A percentile compares a stretch with the other conserved stretches of the same genome.
These are phyloP conservation scores for Chaetomium strumarium DNA, from an alignment of 2,329 filamentous ascomycete genomes.

Conservation along the genomic window DNA sequence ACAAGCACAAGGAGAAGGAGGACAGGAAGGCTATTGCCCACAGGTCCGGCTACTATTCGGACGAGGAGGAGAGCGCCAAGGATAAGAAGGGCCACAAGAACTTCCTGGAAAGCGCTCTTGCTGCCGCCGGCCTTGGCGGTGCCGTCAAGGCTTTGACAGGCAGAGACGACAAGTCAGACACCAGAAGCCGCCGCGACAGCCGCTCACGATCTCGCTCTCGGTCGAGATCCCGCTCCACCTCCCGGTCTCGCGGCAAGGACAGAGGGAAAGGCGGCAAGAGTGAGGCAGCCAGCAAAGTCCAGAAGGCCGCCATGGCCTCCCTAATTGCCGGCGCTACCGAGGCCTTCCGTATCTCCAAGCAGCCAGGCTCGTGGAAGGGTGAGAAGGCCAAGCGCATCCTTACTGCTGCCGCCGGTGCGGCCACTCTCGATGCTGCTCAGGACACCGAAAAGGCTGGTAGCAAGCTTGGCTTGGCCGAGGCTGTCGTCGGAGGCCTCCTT, in stretches of 20 bases:
- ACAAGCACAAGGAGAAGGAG: slow-evolving; percentile 51
- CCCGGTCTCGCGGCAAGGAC: slow-evolving; percentile 26
- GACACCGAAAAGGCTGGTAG: slow-evolving; percentile 67
- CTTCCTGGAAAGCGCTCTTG: slow-evolving; percentile 57
- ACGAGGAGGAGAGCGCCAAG: slow-evolving; percentile 49
- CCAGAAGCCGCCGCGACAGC: slow-evolving; percentile 47
- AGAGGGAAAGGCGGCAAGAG: slow-evolving; percentile 39
- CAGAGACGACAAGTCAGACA: slow-evolving; percentile 36
- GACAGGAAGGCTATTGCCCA: slow-evolving; percentile 51
- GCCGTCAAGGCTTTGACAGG: slow-evolving; percentile 55
- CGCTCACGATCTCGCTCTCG: slow-evolving; percentile 35
- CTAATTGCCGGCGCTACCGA: slow-evolving; percentile 85
- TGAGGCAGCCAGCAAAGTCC: slow-evolving; percentile 52
- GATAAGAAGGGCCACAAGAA: slow-evolving; percentile 58
- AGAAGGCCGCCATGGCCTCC: slow-evolving; percentile 87
- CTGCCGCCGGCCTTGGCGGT: slow-evolving; percentile 55
- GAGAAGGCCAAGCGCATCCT: slow-evolving; percentile 88
- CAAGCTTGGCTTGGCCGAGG: slow-evolving; percentile 78
- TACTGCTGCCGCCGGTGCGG: slow-evolving; percentile 80
- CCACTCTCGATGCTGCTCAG: slow-evolving; percentile 74
- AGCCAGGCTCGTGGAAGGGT: slow-evolving; percentile 83
- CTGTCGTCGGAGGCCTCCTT: slow-evolving; percentile 81
- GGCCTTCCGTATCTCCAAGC: slow-evolving; percentile 84
- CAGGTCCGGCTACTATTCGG: slow-evolving; percentile 52
- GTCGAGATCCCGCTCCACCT: slow-evolving; percentile 43